Base-by-base conservation (phyloP, 352 stramenopile genomes). In the Globisporangium emineosum region DNA sequence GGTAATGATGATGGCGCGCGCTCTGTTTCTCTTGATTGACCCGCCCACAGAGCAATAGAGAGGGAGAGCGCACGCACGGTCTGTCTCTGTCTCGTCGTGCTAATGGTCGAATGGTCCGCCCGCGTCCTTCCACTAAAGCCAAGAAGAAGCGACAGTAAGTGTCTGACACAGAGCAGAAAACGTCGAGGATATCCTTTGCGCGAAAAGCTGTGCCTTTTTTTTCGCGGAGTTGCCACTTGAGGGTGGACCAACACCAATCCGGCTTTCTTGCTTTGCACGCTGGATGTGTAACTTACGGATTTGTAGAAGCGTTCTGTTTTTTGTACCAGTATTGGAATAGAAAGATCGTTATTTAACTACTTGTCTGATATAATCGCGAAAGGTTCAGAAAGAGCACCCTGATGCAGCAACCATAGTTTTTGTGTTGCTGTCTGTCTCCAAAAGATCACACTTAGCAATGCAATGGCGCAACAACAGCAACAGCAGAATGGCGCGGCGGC, bases 371-470 rank as follows among this genome's bases (percentile, higher is more conserved):
- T 37, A 8, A 37, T 13, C 32, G 32, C 32, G 32, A 37, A 37
- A 37, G 32, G 32, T 37, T 37, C 32, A 37, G 32, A 37, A 37
- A 37, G 32, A 67, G 71, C 49, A 69, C 50, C 50, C 50, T 57
- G 25, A 57, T 57, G 27, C 50, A 17, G 27, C 50, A 57, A 53
- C 47, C 47, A 8, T 9, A 12, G n/a, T n/a, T n/a, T 37, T 49
- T 21, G 42, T 49, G 8, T 13, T 51, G 5, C 43, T 51, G 43
- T 27, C 10, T 40, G 10, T 15, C 33, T 15, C 33, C 33, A 8
- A 40, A 40, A 40, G 33, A 40, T 40, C 33, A 40, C n/a, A n/a
- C n/a, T n/a, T n/a, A n/a, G n/a, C n/a, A n/a, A n/a, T n/a, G n/a
- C n/a, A n/a, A n/a, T n/a, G n/a, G n/a, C n/a, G 9, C 8, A 5